Evolutionary conservation across 345 rosid genomes (phyloP).

Genomic region (Clarkia xantiana): DNA sequence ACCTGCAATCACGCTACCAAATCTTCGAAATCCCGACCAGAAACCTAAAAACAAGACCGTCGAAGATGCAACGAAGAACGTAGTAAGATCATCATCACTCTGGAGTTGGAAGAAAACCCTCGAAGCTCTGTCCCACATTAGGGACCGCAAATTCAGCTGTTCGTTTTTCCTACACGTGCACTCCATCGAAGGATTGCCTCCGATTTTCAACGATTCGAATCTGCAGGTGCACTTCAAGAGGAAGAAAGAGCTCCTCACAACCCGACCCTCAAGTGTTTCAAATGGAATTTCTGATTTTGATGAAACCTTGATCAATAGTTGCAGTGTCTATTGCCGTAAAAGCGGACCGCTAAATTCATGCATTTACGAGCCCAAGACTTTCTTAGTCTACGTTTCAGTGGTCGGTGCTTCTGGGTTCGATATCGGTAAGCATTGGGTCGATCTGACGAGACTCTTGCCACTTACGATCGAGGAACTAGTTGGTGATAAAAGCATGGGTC

Average conservation of each 20-base stretch:
- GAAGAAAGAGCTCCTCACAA: conserved; percentile 40
- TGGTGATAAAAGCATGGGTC: conserved; percentile 36
- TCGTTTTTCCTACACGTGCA: conserved; percentile 67
- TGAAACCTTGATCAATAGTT: conserved; percentile 47
- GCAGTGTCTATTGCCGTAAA: conserved; percentile 47
- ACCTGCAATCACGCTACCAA: conserved; percentile 26
- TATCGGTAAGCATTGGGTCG: conserved; percentile 62
- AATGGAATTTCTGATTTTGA: conserved; percentile 51
- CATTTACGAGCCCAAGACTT: conserved; percentile 49
- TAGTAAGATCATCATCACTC: conserved; percentile 28
- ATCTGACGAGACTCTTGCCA: conserved; percentile 65
- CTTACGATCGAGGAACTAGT: conserved; percentile 59
- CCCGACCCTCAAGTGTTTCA: conserved; percentile 30
- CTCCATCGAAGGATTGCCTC: conserved; percentile 60
- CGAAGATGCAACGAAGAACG: conserved; percentile 15
- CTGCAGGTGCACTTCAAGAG: conserved; percentile 59
- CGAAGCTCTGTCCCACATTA: conserved; percentile 54
- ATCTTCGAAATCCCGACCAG: conserved; percentile 13
- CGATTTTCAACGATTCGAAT: conserved; percentile 25
- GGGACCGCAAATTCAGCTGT: conserved; percentile 38
- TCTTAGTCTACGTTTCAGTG: conserved; percentile 30
- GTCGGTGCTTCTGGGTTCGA: conserved; percentile 27
- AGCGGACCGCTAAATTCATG: conserved; percentile 42
- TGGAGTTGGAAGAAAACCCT: conserved; percentile 84
- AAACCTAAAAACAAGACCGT: conserved; percentile 8